Evolutionary conservation across 345 rosid species (phyloP), one percentile per base, ranked within the genome.

Genomic region (Acer campestre): DNA sequence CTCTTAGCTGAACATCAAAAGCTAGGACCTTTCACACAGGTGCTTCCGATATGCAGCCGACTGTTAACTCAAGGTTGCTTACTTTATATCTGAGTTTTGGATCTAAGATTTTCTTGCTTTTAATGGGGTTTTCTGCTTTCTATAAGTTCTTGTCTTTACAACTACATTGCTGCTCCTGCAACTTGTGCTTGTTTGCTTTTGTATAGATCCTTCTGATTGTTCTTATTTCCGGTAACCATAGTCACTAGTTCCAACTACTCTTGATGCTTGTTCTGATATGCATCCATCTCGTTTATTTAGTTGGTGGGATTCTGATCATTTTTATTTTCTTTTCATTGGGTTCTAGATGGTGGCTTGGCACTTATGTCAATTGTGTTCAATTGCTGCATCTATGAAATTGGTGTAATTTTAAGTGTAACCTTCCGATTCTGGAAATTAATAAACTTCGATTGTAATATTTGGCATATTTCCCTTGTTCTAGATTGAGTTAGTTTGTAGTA

Each of bases 21-120:
- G 97, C 90, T 96, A 80, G 95, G 94, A 76, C 99, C 99, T 81
- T 96, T 96, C 88, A 84, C 89, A 86, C 97, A 90, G 82, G 92
- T 96, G 73, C 94, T 96, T 63, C 99, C 98, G 56, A 88, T 88
- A 77, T 94, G 99, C 80, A 90, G 93, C 91, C 90, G 99, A 40
- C 91, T 96, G 77, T 75, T 96, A 77, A 91, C 91, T 87, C 99
- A 96, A 92, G 99, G 99, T 94, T 82, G 56, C 42, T 53, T 66
- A 65, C 66, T 78, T 73, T 61, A 6, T 80, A 46, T 61, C 74
- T 80, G 61, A 38, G 80, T 70, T 69, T 80, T 91, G 93, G 97
- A 92, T 96, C 95, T 89, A 51, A 73, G 71, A 75, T 82, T 89
- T 84, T 67, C 25, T 76, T 23, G 68, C 49, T 31, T 84, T 80